Evolutionary conservation across 805 yeast species (phyloP), one percentile per base, ranked within the genome.

Genomic region (Saccharomycopsis schoenii): DNA sequence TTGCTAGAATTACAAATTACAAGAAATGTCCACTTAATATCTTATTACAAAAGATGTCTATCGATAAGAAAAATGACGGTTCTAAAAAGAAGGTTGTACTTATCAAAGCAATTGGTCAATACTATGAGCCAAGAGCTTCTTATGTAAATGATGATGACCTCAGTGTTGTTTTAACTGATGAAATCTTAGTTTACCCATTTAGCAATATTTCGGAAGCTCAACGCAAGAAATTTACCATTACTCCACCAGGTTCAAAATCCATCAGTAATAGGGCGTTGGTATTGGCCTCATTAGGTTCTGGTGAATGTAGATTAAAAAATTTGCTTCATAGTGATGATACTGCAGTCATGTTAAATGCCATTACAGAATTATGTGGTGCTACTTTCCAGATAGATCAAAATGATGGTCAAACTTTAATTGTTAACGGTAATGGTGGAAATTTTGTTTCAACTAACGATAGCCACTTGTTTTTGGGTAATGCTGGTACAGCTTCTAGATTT

Each of bases 401-500:
- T 4, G 85, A 88, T 69, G 98, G 97, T 62, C 93, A 88, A 70
- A 92, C 96, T 40, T 83, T 89, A 41, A 85, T 93, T 55, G 83
- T 93, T 37, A 82, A 83, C 58, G 92, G 93, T 59, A 92, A 92
- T 65, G 94, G 94, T 62, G 97, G 97, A 61, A 76, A 79, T 15
- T 75, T 83, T 37, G 73, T 89, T 64, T 68, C 76, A 37, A 86
- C 96, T 2, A 80, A 85, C 57, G 74, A 76, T 17, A 83, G 84
- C 58, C 87, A 84, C 64, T 77, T 94, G 61, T 94, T 90, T 73
- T 79, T 94, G 64, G 99, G 99, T 61, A 94, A 94, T 70, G 98
- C 99, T 1, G 99, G 99, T 66, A 94, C 99, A 54, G 98, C 99
- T 3, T 89, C 97, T 5, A 82, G 99, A 69, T 94, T 94, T 72